Evolutionary conservation across 495 filamentous ascomycete genomes (phyloP), one percentile per base, ranked within the genome.

Genomic region (Aspergillus incahuasiensis): DNA sequence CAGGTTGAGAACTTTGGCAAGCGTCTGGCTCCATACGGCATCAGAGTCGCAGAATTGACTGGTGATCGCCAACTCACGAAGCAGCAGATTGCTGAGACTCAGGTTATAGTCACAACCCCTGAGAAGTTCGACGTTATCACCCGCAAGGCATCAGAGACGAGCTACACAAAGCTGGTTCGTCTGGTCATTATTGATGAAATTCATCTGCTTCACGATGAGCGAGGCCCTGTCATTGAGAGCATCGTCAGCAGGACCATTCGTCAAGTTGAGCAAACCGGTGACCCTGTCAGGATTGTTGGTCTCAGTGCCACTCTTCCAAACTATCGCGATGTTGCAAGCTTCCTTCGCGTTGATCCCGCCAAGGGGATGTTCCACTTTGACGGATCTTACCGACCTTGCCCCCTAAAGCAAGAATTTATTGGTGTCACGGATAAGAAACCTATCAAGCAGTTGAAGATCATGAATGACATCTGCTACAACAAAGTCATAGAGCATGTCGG

Each of bases 121-220:
- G 94, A 99, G 68, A 99, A 99, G 74, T 99, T 88, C 86, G 94
- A 99, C 74, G 95, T 99, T 54, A 96, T 99, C 62, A 99, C 95
- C 5, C 85, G 94, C 61, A 99, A 99, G 72, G 95, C 92, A 4
- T 96, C 92, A 0, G 94, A 99, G 70, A 81, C 92, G 51, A 92
- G 91, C 59, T 99, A 99, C 70, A 99, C 91, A 32, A 97, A 95
- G 60, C 83, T 99, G 22, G 92, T 99, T 15, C 85, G 92, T 24
- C 80, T 99, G 2, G 86, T 99, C 49, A 87, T 97, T 63, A 96
- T 99, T 58, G 94, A 99, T 59, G 94, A 99, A 68, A 97, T 99
- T 63, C 94, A 99, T 74, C 79, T 99, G 55, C 80, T 99, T 28
- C 94, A 99, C 68, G 94, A 99, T 64, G 94, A 99, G 51, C 89